These are phyloP conservation scores for Botryosphaeria dothidea DNA, from an alignment of 2,329 filamentous ascomycete species.

Conservation along the genomic window DNA sequence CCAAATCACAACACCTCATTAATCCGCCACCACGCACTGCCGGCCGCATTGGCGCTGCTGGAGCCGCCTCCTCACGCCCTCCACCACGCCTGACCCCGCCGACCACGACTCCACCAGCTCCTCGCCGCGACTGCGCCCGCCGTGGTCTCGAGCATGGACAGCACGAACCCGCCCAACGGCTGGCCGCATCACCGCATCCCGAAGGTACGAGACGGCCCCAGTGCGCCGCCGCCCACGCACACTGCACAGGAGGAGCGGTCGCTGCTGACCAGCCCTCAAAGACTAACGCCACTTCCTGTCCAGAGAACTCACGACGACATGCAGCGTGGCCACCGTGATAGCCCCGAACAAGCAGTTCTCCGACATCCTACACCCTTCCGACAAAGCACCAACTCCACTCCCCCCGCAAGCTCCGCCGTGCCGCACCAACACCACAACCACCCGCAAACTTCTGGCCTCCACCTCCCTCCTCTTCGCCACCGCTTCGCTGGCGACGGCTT, in stretches of 20 bases:
- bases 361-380: conserved; percentile 23
- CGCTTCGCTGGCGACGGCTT: conserved; percentile 53
- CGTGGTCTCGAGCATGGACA: conserved; percentile 7
- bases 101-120: not conserved
- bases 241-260: not conserved
- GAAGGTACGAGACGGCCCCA: conserved; percentile 20
- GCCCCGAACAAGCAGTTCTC: conserved; percentile 28
- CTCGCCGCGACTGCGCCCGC: not conserved
- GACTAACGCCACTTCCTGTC: conserved; percentile 14
- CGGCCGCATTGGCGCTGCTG: conserved; percentile 19
- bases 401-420: conserved; percentile 2
- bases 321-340: conserved; percentile 31
- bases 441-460: conserved; percentile 25
- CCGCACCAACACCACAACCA: conserved; percentile 19
- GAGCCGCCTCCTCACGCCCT: conserved; percentile 6
- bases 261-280: not conserved
- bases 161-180: conserved; percentile 2
- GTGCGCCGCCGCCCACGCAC: not conserved
- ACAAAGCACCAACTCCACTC: conserved; percentile 21
- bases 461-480: conserved; percentile 24
- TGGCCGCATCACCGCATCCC: conserved; percentile 24
- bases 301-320: conserved; percentile 39
- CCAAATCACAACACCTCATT: conserved; percentile 18
- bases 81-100: not conserved
- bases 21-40: conserved; percentile 18